Evolutionary conservation across 306 rosid species (phyloP).

Genomic region (Corylus heterophylla): DNA sequence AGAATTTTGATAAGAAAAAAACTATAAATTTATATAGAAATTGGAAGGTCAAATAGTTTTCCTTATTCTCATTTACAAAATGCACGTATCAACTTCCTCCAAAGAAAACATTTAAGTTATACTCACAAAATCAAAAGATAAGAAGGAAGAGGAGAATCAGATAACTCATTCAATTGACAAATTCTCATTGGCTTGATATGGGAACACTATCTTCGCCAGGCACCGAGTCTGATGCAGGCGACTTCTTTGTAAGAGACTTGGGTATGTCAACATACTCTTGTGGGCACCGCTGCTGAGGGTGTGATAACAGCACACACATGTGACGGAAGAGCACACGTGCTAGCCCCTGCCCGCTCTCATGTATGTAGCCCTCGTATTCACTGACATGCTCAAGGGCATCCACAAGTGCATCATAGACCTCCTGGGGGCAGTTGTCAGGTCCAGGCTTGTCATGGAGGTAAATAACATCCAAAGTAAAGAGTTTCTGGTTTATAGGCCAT

Average conservation of each 20-base stretch:
- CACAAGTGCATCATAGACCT: constrained; percentile 76
- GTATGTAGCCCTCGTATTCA: constrained; percentile 87
- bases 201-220: constrained; percentile 55
- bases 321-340: constrained; percentile 70
- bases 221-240: constrained; percentile 51
- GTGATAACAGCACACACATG: constrained; percentile 59
- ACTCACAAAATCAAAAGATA: constrained; percentile 22
- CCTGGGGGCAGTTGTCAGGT: constrained; percentile 94
- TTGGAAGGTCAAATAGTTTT: constrained; percentile 8
- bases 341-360: constrained; percentile 89
- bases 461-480: constrained; percentile 82
- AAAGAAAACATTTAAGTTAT: constrained; percentile 19
- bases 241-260: constrained; percentile 65
- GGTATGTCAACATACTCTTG: constrained; percentile 80
- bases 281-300: constrained; percentile 87
- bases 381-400: constrained; percentile 87
- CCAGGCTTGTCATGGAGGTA: constrained; percentile 97
- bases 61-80: constrained; percentile 8
- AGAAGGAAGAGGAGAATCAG: neutral
- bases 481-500: constrained; percentile 74
- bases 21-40: constrained; percentile 28
- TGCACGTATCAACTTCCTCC: constrained; percentile 15
- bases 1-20: constrained; percentile 9
- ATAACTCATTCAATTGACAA: constrained; percentile 7
- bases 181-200: constrained; percentile 48